Base-by-base conservation (phyloP, 768 basidiomycete species). In the Polyporus arcularius region DNA sequence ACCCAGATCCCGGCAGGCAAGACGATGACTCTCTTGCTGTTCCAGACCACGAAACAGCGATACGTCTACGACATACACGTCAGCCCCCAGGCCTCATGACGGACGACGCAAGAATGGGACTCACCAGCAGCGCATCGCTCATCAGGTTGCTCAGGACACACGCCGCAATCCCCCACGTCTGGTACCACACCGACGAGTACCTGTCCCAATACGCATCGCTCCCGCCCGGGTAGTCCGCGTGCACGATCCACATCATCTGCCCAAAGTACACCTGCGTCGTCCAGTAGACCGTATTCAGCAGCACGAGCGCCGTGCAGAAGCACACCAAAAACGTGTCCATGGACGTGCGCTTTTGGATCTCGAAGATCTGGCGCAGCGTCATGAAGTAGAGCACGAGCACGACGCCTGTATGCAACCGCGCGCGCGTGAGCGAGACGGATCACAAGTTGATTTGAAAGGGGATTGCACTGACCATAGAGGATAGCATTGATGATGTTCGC, bases 161-260 rank as follows among this genome's bases (percentile, higher is more conserved):
- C 1, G 68, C 65, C 11, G 69, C 59, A 10, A 65, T 66, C 3
- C 70, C 67, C 61, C 69, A 60, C 1, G 65, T 68, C 43, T 70
- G 66, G 60, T 67, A 73, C 69, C 67, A 69, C 12, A 67, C 56
- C 11, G 61, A 55, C 5, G 53, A 43, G 41, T 65, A 48, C 21
- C 57, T 67, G 16, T 16, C 57, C 50, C 68, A 61, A 48, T 63
- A 73, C 2, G 46, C 64, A n/a, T 62, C 57, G 15, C 64, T 65
- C 1, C 72, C 73, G n/a, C 70, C 70, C 5, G 70, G 66, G 21
- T 57, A 49, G 46, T 67, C 57, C 35, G 69, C 61, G 54, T 63
- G 53, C 41, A 65, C 65, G 45, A 72, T 69, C 67, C 66, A 74
- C 66, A 72, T 70, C 55, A 60, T 54, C 60, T 74, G 63, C n/a